These are phyloP conservation scores for Alternaria triticimaculans DNA, from an alignment of 2,329 filamentous ascomycete genomes.

Conservation along the genomic window DNA sequence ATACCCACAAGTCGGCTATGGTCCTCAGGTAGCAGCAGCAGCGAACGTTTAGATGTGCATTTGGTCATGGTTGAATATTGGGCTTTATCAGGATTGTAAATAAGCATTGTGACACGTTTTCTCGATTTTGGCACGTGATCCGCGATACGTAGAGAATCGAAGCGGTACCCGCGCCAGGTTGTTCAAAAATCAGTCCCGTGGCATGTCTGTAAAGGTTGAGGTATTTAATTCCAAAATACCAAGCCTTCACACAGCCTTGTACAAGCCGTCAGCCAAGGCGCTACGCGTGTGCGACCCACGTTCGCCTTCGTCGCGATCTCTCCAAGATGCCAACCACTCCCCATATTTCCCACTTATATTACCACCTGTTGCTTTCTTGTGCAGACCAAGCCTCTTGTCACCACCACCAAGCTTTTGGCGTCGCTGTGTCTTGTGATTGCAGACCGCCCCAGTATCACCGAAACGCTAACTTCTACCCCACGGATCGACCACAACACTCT, in stretches of 20 bases:
- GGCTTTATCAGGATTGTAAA: slow-evolving; percentile 39
- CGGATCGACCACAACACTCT: neutral
- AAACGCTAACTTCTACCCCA: neutral
- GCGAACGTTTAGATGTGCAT: slow-evolving; percentile 31
- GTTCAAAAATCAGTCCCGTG: slow-evolving; percentile 13
- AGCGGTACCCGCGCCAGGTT: slow-evolving; percentile 17
- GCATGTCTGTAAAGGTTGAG: neutral
- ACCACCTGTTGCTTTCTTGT: neutral
- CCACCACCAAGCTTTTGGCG: neutral
- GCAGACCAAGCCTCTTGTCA: neutral
- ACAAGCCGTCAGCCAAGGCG: slow-evolving; percentile 20
- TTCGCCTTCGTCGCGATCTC: slow-evolving; percentile 2
- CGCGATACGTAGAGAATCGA: slow-evolving; percentile 28
- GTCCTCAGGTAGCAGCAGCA: slow-evolving; percentile 37
- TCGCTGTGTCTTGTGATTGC: neutral
- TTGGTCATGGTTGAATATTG: slow-evolving; percentile 19
- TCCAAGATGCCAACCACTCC: neutral
- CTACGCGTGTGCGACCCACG: slow-evolving; percentile 8
- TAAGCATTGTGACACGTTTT: slow-evolving; percentile 34
- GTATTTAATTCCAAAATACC: slow-evolving; percentile 7
- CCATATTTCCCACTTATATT: neutral
- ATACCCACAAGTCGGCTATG: slow-evolving; percentile 52
- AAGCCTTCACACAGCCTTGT: slow-evolving; percentile 6
- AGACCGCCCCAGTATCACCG: neutral
- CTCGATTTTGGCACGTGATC: slow-evolving; percentile 25